Conservation (phyloP, 2,329 filamentous ascomycete genomes). For the Aspergillus fijiensis region DNA sequence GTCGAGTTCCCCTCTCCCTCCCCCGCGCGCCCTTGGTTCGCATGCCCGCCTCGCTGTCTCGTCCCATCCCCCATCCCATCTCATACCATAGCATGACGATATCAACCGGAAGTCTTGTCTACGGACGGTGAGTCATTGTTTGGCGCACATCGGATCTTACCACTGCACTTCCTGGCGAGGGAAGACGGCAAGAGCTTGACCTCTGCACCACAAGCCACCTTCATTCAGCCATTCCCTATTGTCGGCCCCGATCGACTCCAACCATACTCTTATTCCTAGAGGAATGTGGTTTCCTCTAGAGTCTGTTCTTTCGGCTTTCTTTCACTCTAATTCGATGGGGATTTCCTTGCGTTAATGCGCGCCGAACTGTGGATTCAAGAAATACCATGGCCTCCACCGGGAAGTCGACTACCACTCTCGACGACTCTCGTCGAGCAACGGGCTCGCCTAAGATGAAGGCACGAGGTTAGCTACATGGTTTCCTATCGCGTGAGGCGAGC, state of each 20-base stretch:
- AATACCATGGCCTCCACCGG: constrained; percentile 44
- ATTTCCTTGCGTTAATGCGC: constrained; percentile 38
- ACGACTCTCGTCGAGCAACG: constrained; percentile 46
- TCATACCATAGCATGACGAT: constrained; percentile 19
- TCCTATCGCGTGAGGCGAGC: background rate
- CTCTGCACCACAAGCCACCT: background rate
- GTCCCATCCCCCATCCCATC: constrained; percentile 9
- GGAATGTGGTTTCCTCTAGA: constrained; percentile 41
- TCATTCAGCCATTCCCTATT: background rate
- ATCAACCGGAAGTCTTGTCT: constrained; percentile 10
- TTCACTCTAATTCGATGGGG: constrained; percentile 41
- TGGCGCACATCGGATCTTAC: constrained; percentile 7
- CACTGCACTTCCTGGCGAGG: background rate
- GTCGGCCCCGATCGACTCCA: constrained; percentile 11
- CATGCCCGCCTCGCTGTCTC: constrained; percentile 18
- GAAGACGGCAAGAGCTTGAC: background rate
- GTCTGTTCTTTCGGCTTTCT: constrained; percentile 26
- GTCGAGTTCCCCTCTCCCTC: constrained; percentile 18
- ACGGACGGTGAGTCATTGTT: constrained; percentile 12
- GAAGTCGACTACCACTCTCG: constrained; percentile 42
- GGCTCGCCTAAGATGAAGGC: constrained; percentile 50
- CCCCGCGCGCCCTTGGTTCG: constrained; percentile 21
- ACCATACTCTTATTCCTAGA: constrained; percentile 22
- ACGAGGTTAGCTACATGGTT: constrained; percentile 42
- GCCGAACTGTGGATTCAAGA: constrained; percentile 32